Percentiles rank a stretch among this genome's conserved stretches.
phyloP scores from a whole-genome alignment of 2,329 filamentous ascomycete genomes.

The Metarhizium robertsii region DNA sequence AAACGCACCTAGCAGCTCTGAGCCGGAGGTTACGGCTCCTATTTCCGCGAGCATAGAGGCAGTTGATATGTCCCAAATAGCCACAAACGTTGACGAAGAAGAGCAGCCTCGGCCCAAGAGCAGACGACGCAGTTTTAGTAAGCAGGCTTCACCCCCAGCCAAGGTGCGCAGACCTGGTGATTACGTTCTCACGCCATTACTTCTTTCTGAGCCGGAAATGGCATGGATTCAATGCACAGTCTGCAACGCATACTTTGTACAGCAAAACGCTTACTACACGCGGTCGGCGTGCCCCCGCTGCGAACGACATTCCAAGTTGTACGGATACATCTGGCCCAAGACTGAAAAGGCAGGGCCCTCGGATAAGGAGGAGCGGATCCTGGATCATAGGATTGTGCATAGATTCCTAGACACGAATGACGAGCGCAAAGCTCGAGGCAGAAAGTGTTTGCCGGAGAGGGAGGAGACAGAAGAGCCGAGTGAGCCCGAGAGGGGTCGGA shows the following conservation, averaged over 20 bases:
- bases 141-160: constrained; percentile 23
- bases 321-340: constrained; percentile 94
- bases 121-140: constrained; percentile 23
- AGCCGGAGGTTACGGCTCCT: constrained; percentile 5
- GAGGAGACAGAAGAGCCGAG: constrained; percentile 18
- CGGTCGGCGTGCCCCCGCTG: constrained; percentile 81
- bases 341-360: constrained; percentile 69
- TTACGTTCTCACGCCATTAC: constrained; percentile 70
- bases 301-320: constrained; percentile 90
- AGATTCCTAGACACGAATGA: constrained; percentile 69
- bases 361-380: constrained; percentile 62
- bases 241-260: constrained; percentile 75
- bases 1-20: constrained; percentile 16
- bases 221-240: constrained; percentile 86
- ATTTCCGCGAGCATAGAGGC: constrained; percentile 19
- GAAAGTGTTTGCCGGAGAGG: constrained; percentile 19
- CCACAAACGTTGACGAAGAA: constrained; percentile 3
- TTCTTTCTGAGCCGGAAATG: constrained; percentile 65
- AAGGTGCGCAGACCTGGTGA: constrained; percentile 55
- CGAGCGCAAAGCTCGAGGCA: constrained; percentile 46
- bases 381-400: constrained; percentile 82
- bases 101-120: constrained; percentile 17
- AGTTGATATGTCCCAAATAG: constrained; percentile 7
- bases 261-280: constrained; percentile 80
- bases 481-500: constrained; percentile 10